phyloP scores from a whole-genome alignment of 768 basidiomycete species.

The Lentinula detonsa region DNA sequence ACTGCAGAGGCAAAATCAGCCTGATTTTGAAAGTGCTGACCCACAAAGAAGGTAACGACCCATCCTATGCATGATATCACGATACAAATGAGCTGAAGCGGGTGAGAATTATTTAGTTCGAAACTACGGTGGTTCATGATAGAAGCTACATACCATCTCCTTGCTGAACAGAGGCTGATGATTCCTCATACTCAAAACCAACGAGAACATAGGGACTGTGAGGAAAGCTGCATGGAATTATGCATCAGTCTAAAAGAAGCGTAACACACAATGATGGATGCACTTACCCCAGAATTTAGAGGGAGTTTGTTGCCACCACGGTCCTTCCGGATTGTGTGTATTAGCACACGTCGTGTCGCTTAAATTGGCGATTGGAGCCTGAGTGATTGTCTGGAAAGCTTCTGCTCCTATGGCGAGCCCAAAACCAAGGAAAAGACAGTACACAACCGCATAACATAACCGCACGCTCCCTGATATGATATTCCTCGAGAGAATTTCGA shows the following conservation, averaged over 20 bases:
- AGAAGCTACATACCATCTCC: conserved; percentile 41
- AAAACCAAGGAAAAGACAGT: conserved; percentile 75
- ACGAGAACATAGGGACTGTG: conserved; percentile 63
- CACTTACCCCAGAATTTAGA: conserved; percentile 65
- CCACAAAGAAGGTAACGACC: conserved; percentile 72
- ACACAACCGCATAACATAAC: conserved; percentile 73
- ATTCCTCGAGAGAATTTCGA: conserved; percentile 76
- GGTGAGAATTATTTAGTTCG: neutral
- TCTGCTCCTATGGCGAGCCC: conserved; percentile 78
- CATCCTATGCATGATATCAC: conserved; percentile 65
- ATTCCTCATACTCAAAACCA: conserved; percentile 61
- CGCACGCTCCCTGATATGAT: conserved; percentile 83
- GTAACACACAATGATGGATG: neutral
- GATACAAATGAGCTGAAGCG: conserved; percentile 41
- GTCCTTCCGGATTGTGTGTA: conserved; percentile 49
- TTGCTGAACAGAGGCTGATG: conserved; percentile 51
- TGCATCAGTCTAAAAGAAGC: neutral
- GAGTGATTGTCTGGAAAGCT: conserved; percentile 54
- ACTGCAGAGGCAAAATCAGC: conserved; percentile 75
- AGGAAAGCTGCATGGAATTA: conserved; percentile 44
- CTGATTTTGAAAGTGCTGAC: conserved; percentile 55
- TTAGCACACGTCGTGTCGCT: conserved; percentile 56
- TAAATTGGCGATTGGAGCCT: conserved; percentile 35
- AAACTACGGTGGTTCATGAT: neutral
- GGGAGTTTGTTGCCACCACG: conserved; percentile 74